These are phyloP conservation scores for Phalaenopsis hybrid DNA, from an alignment of 116 monocot species.

Conservation along the genomic window DNA sequence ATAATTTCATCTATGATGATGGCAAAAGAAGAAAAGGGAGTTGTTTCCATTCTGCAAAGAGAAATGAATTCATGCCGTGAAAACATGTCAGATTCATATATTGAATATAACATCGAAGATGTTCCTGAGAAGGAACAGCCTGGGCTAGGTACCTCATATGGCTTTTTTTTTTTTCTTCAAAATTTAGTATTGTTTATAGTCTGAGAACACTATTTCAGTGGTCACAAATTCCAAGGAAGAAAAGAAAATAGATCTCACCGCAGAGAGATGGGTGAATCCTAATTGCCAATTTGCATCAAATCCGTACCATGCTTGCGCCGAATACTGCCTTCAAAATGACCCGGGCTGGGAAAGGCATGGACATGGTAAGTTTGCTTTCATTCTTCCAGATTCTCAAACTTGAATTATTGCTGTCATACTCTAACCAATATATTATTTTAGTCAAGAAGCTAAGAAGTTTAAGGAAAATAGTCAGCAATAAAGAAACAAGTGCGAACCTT, in stretches of 20 bases:
- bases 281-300: constrained; percentile 7
- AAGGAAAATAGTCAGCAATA: not conserved
- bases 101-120: too few species aligned
- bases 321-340: not conserved
- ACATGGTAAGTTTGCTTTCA: not conserved
- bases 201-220: not conserved
- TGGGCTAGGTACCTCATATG: too few species aligned
- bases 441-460: not conserved
- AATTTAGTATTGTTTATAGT: not conserved
- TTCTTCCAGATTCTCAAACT: not conserved
- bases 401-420: not conserved
- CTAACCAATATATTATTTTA: not conserved
- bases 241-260: not conserved
- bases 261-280: constrained; percentile 1
- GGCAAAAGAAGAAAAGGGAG: too few species aligned
- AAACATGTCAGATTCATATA: too few species aligned
- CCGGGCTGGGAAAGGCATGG: not conserved
- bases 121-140: too few species aligned
- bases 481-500: not conserved
- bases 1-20: too few species aligned
- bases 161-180: too few species aligned
- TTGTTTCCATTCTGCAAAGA: too few species aligned
- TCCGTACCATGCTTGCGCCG: not conserved
- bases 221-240: not conserved
- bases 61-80: too few species aligned